Percentiles rank a stretch among this genome's conserved stretches.
These are phyloP conservation scores for Venturia aucupariae DNA, from an alignment of 2,329 filamentous ascomycete species.

Conservation along the genomic window DNA sequence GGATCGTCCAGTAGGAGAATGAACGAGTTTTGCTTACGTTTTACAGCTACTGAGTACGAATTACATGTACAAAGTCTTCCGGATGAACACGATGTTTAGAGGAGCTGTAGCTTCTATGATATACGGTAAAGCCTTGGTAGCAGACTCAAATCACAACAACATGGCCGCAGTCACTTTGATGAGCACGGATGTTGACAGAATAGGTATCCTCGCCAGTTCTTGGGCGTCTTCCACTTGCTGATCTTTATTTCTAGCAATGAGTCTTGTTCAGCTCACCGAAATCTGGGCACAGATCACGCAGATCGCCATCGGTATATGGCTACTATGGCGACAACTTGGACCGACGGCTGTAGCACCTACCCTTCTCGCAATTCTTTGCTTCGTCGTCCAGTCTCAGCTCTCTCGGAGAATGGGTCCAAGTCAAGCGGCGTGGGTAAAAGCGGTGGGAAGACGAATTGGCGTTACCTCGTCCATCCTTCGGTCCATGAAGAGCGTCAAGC, in stretches of 20 bases:
- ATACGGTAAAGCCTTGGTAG: not conserved
- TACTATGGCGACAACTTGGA: constrained; percentile 11
- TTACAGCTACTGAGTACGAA: not conserved
- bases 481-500: constrained; percentile 8
- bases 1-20: not conserved
- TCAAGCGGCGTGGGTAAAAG: constrained; percentile 2
- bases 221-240: not conserved
- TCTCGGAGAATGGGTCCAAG: not conserved
- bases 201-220: not conserved
- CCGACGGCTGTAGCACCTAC: constrained; percentile 1
- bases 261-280: constrained; percentile 3
- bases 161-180: constrained; percentile 9
- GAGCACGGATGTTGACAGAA: constrained; percentile 11
- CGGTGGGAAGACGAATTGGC: not conserved
- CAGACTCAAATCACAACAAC: not conserved
- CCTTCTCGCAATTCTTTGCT: constrained; percentile 3
- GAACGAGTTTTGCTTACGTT: not conserved
- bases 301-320: constrained; percentile 11
- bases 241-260: not conserved
- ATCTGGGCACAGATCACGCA: constrained; percentile 9
- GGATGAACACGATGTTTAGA: constrained; percentile 8
- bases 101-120: constrained; percentile 8
- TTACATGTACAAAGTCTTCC: constrained; percentile 8
- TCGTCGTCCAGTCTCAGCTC: not conserved
- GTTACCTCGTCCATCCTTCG: not conserved